Base-by-base conservation (phyloP, 495 filamentous ascomycete species). In the Podospora conica region DNA sequence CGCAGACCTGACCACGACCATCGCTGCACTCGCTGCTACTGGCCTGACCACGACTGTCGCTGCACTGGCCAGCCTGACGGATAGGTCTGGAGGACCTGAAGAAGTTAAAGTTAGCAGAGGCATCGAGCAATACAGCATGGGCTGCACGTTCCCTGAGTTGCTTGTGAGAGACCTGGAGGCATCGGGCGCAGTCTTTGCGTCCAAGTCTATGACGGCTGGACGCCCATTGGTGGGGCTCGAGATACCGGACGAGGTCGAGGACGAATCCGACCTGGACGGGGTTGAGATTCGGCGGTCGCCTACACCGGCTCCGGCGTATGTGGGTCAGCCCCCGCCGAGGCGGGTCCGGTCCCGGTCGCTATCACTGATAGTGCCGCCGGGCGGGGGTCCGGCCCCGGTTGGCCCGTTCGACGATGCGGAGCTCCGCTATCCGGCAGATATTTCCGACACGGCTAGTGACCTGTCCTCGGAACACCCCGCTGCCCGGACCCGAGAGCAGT, bases 91-190 rank as follows among this genome's bases (percentile, higher is more conserved):
- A 48, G 11, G 40, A 48, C 6, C 33, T 48, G 15, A 48, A 15
- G 40, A n/a, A n/a, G 15, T 6, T 48, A n/a, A n/a, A 4, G 40
- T 48, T 5, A 48, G 40, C 40, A 48, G 2, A 18, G 15, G 15
- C 67, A 11, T 28, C 18, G 29, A 53, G 33, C 69, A 75, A 57
- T 70, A 71, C 60, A 55, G 70, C 9, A 68, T 75, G 58, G 74
- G 70, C 57, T 73, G 69, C 67, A 82, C 78, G 69, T 68, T 83
- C 24, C 75, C 80, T 22, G 81, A 83, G 69, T 67, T 82, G 60
- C 73, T 83, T 18, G 79, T 73, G 12, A 68, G 71, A 57, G 78
- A 82, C 58, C 74, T 82, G 55, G 75, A 79, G 66, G 54, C 63
- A 10, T 81, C 80, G 33, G 64, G 69, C 55, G 67, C 70, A 12